These are phyloP conservation scores for Vigna unguiculata DNA, from an alignment of 306 rosid species.

Conservation along the genomic window DNA sequence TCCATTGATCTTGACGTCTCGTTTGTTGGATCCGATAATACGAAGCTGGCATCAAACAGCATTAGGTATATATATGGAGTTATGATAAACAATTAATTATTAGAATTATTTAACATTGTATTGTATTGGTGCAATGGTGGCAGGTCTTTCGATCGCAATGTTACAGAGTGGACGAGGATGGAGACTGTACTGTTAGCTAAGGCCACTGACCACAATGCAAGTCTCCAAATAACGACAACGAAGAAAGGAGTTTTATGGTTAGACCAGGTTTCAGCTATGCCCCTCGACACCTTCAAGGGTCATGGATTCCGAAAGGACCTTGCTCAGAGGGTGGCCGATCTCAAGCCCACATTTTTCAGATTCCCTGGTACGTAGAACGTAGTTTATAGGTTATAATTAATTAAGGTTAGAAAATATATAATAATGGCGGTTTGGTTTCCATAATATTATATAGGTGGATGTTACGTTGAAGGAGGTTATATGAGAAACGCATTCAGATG, in stretches of 20 bases:
- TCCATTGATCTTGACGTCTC: constrained; percentile 60
- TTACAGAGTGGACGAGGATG: constrained; percentile 34
- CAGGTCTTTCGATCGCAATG: not conserved
- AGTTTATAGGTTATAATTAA: too few relatives aligned
- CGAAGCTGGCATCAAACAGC: not conserved
- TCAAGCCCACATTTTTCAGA: constrained; percentile 72
- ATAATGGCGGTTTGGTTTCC: too few relatives aligned
- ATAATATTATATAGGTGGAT: too few relatives aligned
- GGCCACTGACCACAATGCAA: constrained; percentile 31
- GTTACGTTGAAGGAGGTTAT: not conserved
- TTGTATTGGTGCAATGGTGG: not conserved
- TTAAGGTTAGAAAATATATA: too few relatives aligned
- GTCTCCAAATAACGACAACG: constrained; percentile 44
- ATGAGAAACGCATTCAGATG: not conserved
- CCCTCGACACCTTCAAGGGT: constrained; percentile 54
- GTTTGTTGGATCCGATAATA: not conserved
- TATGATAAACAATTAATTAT: too few relatives aligned
- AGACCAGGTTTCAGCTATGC: constrained; percentile 53
- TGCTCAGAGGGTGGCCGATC: constrained; percentile 54
- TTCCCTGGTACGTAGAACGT: constrained; percentile 60
- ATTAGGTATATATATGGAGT: not conserved
- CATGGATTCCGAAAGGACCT: constrained; percentile 81
- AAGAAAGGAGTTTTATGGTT: constrained; percentile 33
- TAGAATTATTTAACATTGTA: not conserved
- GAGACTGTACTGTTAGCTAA: constrained; percentile 29